A percentile compares a stretch with the other conserved stretches of the same genome.
These are phyloP conservation scores for Dactylellina drechsleri DNA, from an alignment of 2,329 filamentous ascomycete species.

Conservation along the genomic window DNA sequence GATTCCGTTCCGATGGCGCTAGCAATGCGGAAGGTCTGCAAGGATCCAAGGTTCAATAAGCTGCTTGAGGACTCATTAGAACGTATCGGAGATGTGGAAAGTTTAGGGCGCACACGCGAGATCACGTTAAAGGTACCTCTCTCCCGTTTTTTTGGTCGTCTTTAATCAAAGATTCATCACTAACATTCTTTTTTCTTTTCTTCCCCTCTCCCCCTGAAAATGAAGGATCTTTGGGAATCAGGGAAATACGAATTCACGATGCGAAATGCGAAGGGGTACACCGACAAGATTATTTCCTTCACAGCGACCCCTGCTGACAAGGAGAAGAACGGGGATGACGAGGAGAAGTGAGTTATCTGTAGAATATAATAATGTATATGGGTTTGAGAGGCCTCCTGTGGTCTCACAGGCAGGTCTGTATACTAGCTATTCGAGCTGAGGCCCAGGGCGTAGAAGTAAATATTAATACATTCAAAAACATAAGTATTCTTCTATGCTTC, in stretches of 20 bases:
- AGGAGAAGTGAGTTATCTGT: conserved; percentile 28
- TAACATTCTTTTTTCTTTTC: too few relatives aligned
- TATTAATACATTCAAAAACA: too few relatives aligned
- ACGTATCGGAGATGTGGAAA: conserved; percentile 91
- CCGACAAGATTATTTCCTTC: conserved; percentile 61
- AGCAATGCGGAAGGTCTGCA: conserved; percentile 86
- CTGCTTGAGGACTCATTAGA: conserved; percentile 84
- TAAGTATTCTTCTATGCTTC: too few relatives aligned
- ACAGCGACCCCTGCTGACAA: conserved; percentile 59
- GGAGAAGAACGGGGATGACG: conserved; percentile 55
- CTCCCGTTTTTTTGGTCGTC: background rate
- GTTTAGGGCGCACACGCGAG: conserved; percentile 90
- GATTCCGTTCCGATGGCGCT: conserved; percentile 96
- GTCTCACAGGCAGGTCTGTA: too few relatives aligned
- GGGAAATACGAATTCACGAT: conserved; percentile 65
- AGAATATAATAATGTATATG: conserved; percentile 1
- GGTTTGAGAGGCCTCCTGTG: too few relatives aligned
- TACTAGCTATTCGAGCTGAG: too few relatives aligned
- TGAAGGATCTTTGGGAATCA: conserved; percentile 67
- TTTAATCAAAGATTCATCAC: too few relatives aligned
- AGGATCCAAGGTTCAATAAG: conserved; percentile 78
- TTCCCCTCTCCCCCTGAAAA: background rate
- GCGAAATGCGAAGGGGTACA: conserved; percentile 61
- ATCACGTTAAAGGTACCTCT: conserved; percentile 80
- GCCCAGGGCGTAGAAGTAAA: too few relatives aligned